phyloP scores from a whole-genome alignment of 495 filamentous ascomycete species.

The Hapsidospora chrysogenum region DNA sequence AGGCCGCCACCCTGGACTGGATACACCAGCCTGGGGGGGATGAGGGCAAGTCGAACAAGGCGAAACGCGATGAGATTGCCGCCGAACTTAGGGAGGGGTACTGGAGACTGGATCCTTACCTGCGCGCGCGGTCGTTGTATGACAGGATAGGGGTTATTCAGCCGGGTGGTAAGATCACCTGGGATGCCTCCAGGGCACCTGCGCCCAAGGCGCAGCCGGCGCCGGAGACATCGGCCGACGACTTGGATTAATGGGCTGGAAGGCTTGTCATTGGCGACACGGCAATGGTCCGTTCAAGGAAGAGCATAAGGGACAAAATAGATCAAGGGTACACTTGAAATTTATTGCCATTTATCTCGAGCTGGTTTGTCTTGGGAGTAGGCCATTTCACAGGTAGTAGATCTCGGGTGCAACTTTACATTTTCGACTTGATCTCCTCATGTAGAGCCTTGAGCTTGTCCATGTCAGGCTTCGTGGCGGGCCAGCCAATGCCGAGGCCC shows the following conservation, averaged over 20 bases:
- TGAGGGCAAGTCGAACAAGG: conserved; percentile 19
- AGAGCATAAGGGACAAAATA: no score
- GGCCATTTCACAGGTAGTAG: no score
- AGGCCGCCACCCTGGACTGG: conserved; percentile 58
- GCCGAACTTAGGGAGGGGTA: conserved; percentile 55
- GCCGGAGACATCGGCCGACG: conserved; percentile 27
- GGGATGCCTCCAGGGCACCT: conserved; percentile 5
- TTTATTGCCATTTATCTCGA: no score
- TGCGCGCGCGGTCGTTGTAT: conserved; percentile 56
- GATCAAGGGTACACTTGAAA: no score
- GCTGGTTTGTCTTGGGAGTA: no score
- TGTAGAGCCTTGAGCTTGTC: conserved; percentile 61
- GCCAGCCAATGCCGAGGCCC: conserved; percentile 72
- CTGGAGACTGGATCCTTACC: conserved; percentile 67
- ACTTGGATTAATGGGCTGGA: conserved; percentile 40
- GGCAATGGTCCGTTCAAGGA: no score
- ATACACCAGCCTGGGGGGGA: conserved; percentile 23
- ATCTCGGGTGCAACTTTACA: no score
- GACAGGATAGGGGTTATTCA: conserved; percentile 56
- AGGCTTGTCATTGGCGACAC: no score
- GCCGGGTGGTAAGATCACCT: conserved; percentile 47
- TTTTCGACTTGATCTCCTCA: conserved; percentile 77
- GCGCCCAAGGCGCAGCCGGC: conserved; percentile 8
- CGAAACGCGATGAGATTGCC: conserved; percentile 34
- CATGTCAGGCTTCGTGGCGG: conserved; percentile 60